Evolutionary conservation across 2,329 filamentous ascomycete species (phyloP).

Genomic region (Sporothrix phasma): DNA sequence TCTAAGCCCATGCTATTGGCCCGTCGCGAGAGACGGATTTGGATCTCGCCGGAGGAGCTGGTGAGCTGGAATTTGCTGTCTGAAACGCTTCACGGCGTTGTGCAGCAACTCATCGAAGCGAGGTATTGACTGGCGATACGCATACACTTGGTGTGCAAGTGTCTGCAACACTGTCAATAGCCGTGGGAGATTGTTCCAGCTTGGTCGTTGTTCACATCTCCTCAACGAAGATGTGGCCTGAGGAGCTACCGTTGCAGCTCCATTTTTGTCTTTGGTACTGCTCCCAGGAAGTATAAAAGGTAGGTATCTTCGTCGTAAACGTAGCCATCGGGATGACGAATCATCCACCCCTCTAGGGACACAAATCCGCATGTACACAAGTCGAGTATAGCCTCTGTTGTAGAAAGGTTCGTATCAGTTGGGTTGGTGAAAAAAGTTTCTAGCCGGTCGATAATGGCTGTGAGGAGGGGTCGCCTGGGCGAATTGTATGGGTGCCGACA

Average conservation of each 20-base stretch:
- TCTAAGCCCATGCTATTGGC: constrained; percentile 27
- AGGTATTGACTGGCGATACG: constrained; percentile 54
- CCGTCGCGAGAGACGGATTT: constrained; percentile 12
- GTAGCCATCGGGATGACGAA: constrained; percentile 60
- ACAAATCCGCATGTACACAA: constrained; percentile 78
- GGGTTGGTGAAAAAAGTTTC: constrained; percentile 80
- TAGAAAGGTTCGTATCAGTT: constrained; percentile 78
- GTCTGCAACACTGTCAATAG: constrained; percentile 49
- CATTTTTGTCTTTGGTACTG: not conserved
- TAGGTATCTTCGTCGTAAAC: constrained; percentile 38
- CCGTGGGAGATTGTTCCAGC: constrained; percentile 42
- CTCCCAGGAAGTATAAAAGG: too few species aligned
- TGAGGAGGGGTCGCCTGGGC: constrained; percentile 53
- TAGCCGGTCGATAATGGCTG: constrained; percentile 57
- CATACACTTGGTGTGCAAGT: constrained; percentile 51
- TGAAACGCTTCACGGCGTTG: constrained; percentile 55
- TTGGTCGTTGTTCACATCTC: constrained; percentile 43
- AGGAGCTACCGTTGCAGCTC: not conserved
- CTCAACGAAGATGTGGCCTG: constrained; percentile 34
- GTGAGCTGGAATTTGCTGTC: constrained; percentile 37
- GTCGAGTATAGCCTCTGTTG: constrained; percentile 75
- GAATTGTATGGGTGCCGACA: constrained; percentile 51
- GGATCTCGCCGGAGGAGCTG: not conserved
- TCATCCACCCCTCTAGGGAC: constrained; percentile 80
- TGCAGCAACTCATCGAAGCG: constrained; percentile 63